These are phyloP conservation scores for Bruguiera hainesii DNA, from an alignment of 441 rosid genomes.

Conservation along the genomic window DNA sequence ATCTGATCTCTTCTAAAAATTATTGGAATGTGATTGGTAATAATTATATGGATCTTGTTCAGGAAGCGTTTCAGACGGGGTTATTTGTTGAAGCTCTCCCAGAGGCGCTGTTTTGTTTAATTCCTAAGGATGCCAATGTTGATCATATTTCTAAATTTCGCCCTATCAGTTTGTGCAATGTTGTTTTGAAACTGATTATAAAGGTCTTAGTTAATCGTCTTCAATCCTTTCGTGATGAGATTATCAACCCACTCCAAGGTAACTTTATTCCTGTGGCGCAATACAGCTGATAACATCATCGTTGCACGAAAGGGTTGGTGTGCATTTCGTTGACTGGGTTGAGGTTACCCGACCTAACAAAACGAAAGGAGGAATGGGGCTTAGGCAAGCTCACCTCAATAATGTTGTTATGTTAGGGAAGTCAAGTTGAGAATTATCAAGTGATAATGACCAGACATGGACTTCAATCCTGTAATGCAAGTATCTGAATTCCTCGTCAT, in stretches of 20 bases:
- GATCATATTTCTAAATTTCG: not conserved
- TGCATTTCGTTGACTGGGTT: too few relatives aligned
- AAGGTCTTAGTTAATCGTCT: not conserved
- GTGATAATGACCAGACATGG: too few relatives aligned
- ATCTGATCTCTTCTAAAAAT: not conserved
- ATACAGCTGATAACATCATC: not conserved
- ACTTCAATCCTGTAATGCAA: too few relatives aligned
- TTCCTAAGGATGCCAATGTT: not conserved
- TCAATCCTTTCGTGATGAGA: not conserved
- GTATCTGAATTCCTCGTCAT: too few relatives aligned
- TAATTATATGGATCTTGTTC: not conserved
- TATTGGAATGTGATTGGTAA: not conserved
- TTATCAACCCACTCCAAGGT: not conserved
- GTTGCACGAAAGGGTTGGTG: not conserved
- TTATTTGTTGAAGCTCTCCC: not conserved
- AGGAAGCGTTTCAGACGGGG: not conserved
- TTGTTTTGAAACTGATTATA: not conserved
- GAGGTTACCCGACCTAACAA: too few relatives aligned
- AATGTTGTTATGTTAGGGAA: too few relatives aligned
- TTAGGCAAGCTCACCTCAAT: too few relatives aligned
- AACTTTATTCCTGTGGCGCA: not conserved
- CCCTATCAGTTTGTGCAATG: not conserved
- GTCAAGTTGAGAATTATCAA: not conserved
- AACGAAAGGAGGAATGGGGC: too few relatives aligned
- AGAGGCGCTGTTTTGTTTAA: not conserved